phyloP scores from a whole-genome alignment of 1,284 basidiomycete genomes.

The Xerocomus minutiporus region DNA sequence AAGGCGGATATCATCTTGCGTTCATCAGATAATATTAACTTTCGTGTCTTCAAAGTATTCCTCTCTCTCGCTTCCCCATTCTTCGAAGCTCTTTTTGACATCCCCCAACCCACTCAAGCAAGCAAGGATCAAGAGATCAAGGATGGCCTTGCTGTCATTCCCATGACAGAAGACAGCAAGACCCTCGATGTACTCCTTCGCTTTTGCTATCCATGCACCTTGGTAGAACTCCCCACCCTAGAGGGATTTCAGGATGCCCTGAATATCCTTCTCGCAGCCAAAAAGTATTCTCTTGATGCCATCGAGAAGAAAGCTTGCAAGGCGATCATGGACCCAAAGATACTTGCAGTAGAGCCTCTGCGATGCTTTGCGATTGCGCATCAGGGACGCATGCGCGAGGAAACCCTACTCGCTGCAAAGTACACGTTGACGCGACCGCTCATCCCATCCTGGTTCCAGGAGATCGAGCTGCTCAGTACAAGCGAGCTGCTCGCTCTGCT shows the following conservation, averaged over 20 bases:
- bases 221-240: slow-evolving; percentile 17
- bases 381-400: neutral
- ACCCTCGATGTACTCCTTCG: slow-evolving; percentile 23
- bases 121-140: neutral
- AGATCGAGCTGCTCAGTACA: slow-evolving; percentile 17
- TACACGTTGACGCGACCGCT: slow-evolving; percentile 15
- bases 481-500: slow-evolving; percentile 17
- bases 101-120: slow-evolving; percentile 24
- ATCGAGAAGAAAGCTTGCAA: slow-evolving; percentile 16
- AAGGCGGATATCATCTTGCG: slow-evolving; percentile 12
- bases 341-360: slow-evolving; percentile 15
- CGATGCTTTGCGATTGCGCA: neutral
- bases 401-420: slow-evolving; percentile 15
- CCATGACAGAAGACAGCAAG: slow-evolving; percentile 24
- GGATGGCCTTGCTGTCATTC: slow-evolving; percentile 20
- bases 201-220: slow-evolving; percentile 29
- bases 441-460: slow-evolving; percentile 14
- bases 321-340: slow-evolving; percentile 10
- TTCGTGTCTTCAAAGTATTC: slow-evolving; percentile 14
- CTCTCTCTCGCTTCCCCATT: slow-evolving; percentile 15
- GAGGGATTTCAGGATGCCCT: neutral
- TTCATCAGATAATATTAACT: slow-evolving; percentile 10
- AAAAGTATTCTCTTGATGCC: slow-evolving; percentile 9
- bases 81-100: slow-evolving; percentile 21
- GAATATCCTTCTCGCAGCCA: neutral